Percentiles rank a stretch among this genome's conserved stretches.
Evolutionary conservation across 2,329 filamentous ascomycete species (phyloP).

Genomic region (Teratosphaeria destructans): DNA sequence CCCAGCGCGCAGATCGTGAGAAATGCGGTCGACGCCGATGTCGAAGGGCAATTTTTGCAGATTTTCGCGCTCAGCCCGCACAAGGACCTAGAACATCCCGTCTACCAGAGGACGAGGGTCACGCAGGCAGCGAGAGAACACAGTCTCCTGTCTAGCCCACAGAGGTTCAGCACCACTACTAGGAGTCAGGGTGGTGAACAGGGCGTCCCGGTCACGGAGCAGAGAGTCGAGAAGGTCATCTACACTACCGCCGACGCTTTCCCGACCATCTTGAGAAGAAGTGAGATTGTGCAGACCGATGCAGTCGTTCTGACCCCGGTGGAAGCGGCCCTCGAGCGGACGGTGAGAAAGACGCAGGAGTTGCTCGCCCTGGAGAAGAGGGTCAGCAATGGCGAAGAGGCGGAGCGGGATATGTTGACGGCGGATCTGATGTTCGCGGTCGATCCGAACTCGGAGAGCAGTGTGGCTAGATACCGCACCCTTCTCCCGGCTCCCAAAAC

Average conservation of each 20-base stretch:
- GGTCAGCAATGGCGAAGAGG: conserved; percentile 48
- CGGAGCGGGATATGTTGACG: conserved; percentile 54
- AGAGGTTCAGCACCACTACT: conserved; percentile 65
- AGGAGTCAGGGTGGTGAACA: conserved; percentile 52
- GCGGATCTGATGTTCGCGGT: conserved; percentile 71
- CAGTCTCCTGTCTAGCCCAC: conserved; percentile 66
- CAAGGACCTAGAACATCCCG: conserved; percentile 68
- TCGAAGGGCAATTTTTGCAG: conserved; percentile 84
- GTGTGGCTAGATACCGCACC: conserved; percentile 65
- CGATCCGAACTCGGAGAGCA: conserved; percentile 62
- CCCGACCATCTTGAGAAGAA: conserved; percentile 80
- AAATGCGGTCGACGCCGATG: conserved; percentile 56
- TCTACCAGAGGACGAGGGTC: conserved; percentile 81
- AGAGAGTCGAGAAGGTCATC: conserved; percentile 72
- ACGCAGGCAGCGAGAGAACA: conserved; percentile 78
- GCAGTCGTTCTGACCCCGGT: conserved; percentile 60
- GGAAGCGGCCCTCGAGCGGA: conserved; percentile 83
- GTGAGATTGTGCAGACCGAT: conserved; percentile 64
- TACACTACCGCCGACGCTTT: conserved; percentile 79
- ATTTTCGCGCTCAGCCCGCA: conserved; percentile 72
- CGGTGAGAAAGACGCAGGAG: conserved; percentile 82
- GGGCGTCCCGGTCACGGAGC: conserved; percentile 51
- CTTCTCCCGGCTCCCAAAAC: conserved; percentile 48
- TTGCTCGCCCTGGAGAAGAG: conserved; percentile 66
- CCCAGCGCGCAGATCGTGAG: conserved; percentile 74